phyloP scores from a whole-genome alignment of 257 asterid species.

The Vinca minor region DNA sequence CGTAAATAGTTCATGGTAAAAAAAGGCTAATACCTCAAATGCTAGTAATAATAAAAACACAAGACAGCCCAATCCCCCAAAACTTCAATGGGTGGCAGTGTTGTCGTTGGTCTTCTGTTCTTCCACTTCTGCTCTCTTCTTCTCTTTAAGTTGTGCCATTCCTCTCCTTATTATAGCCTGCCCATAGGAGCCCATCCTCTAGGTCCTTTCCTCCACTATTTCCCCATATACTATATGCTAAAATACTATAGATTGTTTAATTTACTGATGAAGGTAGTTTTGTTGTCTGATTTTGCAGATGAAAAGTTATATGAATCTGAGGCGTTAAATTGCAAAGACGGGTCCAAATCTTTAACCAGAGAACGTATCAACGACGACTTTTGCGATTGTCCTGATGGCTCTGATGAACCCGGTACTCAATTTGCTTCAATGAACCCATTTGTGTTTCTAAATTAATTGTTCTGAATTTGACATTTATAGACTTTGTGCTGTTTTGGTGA shows the following conservation, averaged over 20 bases:
- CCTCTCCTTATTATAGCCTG: constrained; percentile 31
- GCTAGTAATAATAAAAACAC: too few relatives aligned
- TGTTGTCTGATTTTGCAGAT: constrained; percentile 40
- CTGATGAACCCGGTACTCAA: constrained; percentile 82
- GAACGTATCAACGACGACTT: constrained; percentile 74
- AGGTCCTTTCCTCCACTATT: constrained; percentile 31
- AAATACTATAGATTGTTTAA: constrained; percentile 1
- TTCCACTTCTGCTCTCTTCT: constrained; percentile 2
- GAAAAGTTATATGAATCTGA: constrained; percentile 48
- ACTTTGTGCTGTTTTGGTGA: neutral
- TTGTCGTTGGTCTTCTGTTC: constrained; percentile 15
- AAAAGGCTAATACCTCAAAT: too few relatives aligned
- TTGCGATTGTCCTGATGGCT: constrained; percentile 85
- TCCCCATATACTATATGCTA: neutral
- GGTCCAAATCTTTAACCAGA: constrained; percentile 61
- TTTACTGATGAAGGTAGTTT: neutral
- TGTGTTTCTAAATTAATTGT: neutral
- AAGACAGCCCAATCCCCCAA: neutral
- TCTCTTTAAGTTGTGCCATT: constrained; percentile 14
- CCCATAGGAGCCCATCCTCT: constrained; percentile 69
- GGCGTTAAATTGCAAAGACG: constrained; percentile 72
- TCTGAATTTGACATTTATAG: neutral
- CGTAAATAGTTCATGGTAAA: too few relatives aligned
- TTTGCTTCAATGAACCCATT: neutral
- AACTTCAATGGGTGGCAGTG: constrained; percentile 13